Percentiles rank a stretch among this genome's conserved stretches.
phyloP scores from a whole-genome alignment of 2,329 filamentous ascomycete species.

The Phaeoacremonium minimum region DNA sequence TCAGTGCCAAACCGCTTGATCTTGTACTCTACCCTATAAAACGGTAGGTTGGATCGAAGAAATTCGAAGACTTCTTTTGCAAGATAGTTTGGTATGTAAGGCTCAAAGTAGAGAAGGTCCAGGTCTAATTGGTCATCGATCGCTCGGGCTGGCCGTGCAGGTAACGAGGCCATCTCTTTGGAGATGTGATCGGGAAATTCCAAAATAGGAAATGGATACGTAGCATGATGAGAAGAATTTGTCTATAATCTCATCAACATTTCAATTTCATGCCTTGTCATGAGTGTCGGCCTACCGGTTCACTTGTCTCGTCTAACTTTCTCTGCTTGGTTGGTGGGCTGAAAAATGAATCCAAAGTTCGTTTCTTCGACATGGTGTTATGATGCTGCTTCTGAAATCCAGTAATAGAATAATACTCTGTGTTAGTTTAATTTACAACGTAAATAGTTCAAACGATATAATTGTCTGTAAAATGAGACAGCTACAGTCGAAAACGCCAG shows the following conservation, averaged over 20 bases:
- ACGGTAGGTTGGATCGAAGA: conserved; percentile 65
- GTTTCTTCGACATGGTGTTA: conserved; percentile 41
- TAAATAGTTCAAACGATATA: too few species aligned
- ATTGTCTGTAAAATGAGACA: too few species aligned
- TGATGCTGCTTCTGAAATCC: too few species aligned
- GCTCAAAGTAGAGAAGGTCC: conserved; percentile 71
- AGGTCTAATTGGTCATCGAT: conserved; percentile 68
- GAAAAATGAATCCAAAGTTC: conserved; percentile 70
- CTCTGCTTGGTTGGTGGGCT: conserved; percentile 37
- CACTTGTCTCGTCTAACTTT: conserved; percentile 9
- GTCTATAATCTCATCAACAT: background rate
- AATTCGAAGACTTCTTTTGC: conserved; percentile 64
- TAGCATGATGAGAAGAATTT: conserved; percentile 35
- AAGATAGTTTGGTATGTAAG: conserved; percentile 58
- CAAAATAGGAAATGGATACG: conserved; percentile 48
- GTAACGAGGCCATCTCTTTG: conserved; percentile 35
- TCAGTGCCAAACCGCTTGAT: conserved; percentile 62
- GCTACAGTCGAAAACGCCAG: conserved; percentile 1
- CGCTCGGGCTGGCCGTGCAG: conserved; percentile 44
- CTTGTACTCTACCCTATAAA: conserved; percentile 71
- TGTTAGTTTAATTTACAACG: too few species aligned
- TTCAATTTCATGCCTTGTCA: too few species aligned
- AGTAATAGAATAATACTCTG: too few species aligned
- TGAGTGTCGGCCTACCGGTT: conserved; percentile 5
- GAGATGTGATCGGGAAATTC: conserved; percentile 32